A percentile compares a stretch with the other conserved stretches of the same genome.
Conservation (phyloP, 1,284 basidiomycete genomes). For the Neonothopanus nambi region DNA sequence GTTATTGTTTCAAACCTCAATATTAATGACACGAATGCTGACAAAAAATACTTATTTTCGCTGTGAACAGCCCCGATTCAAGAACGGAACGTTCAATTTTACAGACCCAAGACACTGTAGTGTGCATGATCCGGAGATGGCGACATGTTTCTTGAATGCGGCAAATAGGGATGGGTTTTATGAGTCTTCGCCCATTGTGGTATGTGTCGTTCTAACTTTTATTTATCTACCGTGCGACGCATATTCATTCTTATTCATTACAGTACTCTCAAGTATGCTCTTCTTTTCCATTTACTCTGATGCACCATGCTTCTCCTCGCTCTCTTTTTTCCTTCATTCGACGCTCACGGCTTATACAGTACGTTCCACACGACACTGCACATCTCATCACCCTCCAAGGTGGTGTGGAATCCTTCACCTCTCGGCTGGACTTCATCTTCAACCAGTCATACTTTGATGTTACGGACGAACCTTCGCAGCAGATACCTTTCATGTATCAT, state of each 20-base stretch:
- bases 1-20: no score
- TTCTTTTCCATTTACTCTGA: background rate
- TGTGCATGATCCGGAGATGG: slow-evolving; percentile 15
- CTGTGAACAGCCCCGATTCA: slow-evolving; percentile 55
- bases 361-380: slow-evolving; percentile 64
- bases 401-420: slow-evolving; percentile 51
- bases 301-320: background rate
- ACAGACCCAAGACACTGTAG: slow-evolving; percentile 62
- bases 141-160: slow-evolving; percentile 51
- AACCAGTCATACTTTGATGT: slow-evolving; percentile 52
- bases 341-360: slow-evolving; percentile 20
- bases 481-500: slow-evolving; percentile 69
- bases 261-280: slow-evolving; percentile 47
- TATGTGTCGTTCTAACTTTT: slow-evolving; percentile 35
- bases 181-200: slow-evolving; percentile 61
- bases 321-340: background rate
- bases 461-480: slow-evolving; percentile 62
- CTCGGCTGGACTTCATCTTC: slow-evolving; percentile 58
- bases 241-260: no score
- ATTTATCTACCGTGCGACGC: no score
- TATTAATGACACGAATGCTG: no score
- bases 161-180: slow-evolving; percentile 63
- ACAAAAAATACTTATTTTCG: no score
- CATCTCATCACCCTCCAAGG: slow-evolving; percentile 61
- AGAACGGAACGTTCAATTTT: slow-evolving; percentile 61